Evolutionary conservation across 1,139 yeast species (phyloP).

Genomic region (Pichia terricola): DNA sequence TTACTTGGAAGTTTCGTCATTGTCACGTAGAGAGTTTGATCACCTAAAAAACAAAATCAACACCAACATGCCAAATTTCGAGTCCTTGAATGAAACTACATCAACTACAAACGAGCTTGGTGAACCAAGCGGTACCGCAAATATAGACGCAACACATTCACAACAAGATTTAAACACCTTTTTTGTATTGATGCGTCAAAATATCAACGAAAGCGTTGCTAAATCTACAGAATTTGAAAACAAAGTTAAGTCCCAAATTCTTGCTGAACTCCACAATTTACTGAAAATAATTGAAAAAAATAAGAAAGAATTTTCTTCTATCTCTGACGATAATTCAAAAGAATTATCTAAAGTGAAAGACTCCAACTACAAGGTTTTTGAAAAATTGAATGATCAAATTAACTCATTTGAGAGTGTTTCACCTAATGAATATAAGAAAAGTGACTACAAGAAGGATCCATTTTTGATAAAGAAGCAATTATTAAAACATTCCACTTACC

Average conservation of each 20-base stretch:
- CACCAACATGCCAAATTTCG: constrained; percentile 21
- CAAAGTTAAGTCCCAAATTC: constrained; percentile 17
- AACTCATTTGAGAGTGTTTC: constrained; percentile 11
- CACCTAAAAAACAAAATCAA: constrained; percentile 16
- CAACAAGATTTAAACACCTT: constrained; percentile 15
- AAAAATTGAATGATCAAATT: constrained; percentile 17
- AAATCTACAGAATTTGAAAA: constrained; percentile 16
- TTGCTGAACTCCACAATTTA: constrained; percentile 23
- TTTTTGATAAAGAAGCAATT: constrained; percentile 32
- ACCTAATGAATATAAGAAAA: not conserved
- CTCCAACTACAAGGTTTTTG: constrained; percentile 14
- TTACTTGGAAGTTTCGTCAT: constrained; percentile 15
- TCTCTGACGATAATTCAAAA: constrained; percentile 19
- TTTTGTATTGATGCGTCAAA: constrained; percentile 17
- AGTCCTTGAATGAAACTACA: constrained; percentile 16
- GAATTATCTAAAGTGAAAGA: constrained; percentile 16
- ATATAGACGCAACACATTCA: constrained; percentile 10
- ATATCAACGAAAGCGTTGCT: constrained; percentile 14
- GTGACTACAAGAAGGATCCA: constrained; percentile 36
- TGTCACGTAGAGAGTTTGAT: constrained; percentile 19
- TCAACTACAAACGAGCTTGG: constrained; percentile 1
- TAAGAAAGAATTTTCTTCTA: constrained; percentile 29
- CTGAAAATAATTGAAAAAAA: constrained; percentile 25
- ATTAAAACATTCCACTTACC: constrained; percentile 29
- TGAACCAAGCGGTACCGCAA: constrained; percentile 24